A percentile compares a stretch with the other conserved stretches of the same genome.
Evolutionary conservation across 257 asterid species (phyloP).

Genomic region (Perilla frutescens): DNA sequence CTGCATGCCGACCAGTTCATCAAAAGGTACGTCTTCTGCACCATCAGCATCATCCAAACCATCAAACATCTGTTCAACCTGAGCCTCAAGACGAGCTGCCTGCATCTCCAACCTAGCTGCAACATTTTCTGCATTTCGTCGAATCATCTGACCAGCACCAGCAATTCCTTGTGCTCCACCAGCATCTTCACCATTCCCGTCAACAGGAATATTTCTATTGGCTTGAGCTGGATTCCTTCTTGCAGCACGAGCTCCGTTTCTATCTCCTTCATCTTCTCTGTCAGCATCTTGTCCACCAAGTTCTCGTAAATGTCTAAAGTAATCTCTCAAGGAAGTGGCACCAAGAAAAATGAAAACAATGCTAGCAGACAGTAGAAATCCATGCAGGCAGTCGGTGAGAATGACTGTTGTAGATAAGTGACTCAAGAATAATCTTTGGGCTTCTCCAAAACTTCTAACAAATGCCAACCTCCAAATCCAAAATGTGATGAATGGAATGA

Average conservation of each 20-base stretch:
- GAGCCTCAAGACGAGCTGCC: conserved; percentile 98
- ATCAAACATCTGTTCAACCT: conserved; percentile 99
- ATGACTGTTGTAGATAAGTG: conserved; percentile 83
- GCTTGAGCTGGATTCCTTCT: conserved; percentile 83
- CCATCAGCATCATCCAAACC: conserved; percentile 99
- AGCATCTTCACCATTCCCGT: conserved; percentile 85
- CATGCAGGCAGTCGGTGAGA: conserved; percentile 96
- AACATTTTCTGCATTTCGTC: conserved; percentile 96
- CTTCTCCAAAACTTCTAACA: conserved; percentile 91
- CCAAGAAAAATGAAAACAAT: conserved; percentile 96
- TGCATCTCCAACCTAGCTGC: conserved; percentile 98
- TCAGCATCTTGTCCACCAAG: conserved; percentile 97
- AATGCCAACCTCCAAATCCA: conserved; percentile 99
- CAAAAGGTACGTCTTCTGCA: conserved; percentile 98
- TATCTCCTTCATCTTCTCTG: conserved; percentile 89
- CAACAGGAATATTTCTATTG: conserved; percentile 73
- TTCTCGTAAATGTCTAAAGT: conserved; percentile 89
- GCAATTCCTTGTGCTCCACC: conserved; percentile 87
- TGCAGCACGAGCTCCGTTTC: conserved; percentile 94
- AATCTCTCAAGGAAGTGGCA: conserved; percentile 97
- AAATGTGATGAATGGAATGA: conserved; percentile 92
- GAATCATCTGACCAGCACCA: conserved; percentile 89
- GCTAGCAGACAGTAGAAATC: conserved; percentile 96
- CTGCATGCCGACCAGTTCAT: conserved; percentile 99
- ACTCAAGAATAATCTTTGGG: conserved; percentile 83